Conservation (phyloP, 1,284 basidiomycete species). For the Hemileia vastatrix region DNA sequence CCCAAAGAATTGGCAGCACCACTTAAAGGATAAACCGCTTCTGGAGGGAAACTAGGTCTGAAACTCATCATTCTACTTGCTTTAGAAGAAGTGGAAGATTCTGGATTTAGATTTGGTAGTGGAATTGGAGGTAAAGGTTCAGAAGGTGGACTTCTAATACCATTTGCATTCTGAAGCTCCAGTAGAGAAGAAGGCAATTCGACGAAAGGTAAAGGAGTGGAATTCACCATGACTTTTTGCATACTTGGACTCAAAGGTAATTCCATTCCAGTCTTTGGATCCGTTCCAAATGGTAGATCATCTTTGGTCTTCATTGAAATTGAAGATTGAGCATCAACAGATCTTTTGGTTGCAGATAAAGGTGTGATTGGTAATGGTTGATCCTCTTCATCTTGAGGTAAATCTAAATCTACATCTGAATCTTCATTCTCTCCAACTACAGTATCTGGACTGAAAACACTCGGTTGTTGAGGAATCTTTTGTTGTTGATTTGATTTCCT, state of each 20-base stretch:
- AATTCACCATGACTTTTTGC: too few relatives aligned
- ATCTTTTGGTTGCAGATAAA: conserved; percentile 29
- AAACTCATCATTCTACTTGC: too few relatives aligned
- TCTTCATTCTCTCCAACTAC: background rate
- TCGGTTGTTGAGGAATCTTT: background rate
- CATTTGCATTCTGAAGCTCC: too few relatives aligned
- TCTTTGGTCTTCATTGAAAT: background rate
- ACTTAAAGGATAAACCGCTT: too few relatives aligned
- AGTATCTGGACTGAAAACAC: background rate
- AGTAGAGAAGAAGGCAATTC: background rate
- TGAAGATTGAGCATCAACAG: conserved; percentile 15
- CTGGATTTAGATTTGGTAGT: background rate
- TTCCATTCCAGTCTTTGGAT: too few relatives aligned
- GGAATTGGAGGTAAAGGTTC: background rate
- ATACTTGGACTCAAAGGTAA: too few relatives aligned
- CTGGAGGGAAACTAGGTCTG: background rate
- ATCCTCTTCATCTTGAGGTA: background rate
- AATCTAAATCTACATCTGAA: too few relatives aligned
- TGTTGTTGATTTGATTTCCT: background rate
- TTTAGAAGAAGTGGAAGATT: background rate
- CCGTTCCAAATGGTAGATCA: background rate
- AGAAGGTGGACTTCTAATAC: background rate
- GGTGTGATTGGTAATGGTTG: conserved; percentile 26
- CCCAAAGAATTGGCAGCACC: too few relatives aligned
- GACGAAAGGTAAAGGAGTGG: background rate